Evolutionary conservation across 495 filamentous ascomycete species (phyloP).

Genomic region (Penicillium psychrofluorescens): DNA sequence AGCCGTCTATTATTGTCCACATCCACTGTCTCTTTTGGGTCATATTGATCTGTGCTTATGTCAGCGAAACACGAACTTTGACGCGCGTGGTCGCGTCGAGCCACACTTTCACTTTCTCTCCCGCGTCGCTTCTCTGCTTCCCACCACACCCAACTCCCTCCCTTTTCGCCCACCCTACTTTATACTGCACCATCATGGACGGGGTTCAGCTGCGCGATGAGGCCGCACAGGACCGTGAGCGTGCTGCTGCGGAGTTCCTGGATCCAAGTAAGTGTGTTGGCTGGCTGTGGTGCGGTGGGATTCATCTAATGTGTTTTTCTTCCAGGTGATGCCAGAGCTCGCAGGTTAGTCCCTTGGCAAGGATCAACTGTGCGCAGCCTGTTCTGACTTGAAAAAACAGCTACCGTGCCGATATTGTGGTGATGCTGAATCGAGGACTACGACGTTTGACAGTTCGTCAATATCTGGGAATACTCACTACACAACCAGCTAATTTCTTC

Average conservation of each 20-base stretch:
- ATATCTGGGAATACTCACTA: background rate
- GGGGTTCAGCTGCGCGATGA: constrained; percentile 70
- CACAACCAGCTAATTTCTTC: constrained; percentile 10
- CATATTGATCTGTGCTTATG: too few species aligned
- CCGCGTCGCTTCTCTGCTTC: background rate
- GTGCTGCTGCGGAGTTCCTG: constrained; percentile 75
- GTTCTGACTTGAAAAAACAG: constrained; percentile 26
- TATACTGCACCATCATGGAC: constrained; percentile 51
- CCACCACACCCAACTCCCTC: constrained; percentile 1
- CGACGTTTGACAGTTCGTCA: constrained; percentile 54
- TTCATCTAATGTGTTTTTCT: constrained; percentile 17
- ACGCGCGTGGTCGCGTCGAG: constrained; percentile 20
- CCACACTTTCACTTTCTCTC: constrained; percentile 8
- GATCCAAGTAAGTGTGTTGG: constrained; percentile 62
- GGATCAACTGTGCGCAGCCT: background rate
- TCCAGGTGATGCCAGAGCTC: constrained; percentile 43
- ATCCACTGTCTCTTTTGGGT: too few species aligned
- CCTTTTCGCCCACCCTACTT: constrained; percentile 6
- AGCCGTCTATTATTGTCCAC: too few species aligned
- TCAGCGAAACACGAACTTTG: too few species aligned
- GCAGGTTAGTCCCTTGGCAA: constrained; percentile 36
- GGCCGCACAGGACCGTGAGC: constrained; percentile 70
- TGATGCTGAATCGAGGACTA: constrained; percentile 86
- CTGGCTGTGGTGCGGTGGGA: background rate
- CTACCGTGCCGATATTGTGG: constrained; percentile 78